Percentiles rank a stretch among this genome's conserved stretches.
These are phyloP conservation scores for Piper longum DNA, from an alignment of 164 flowering plant species.

Conservation along the genomic window DNA sequence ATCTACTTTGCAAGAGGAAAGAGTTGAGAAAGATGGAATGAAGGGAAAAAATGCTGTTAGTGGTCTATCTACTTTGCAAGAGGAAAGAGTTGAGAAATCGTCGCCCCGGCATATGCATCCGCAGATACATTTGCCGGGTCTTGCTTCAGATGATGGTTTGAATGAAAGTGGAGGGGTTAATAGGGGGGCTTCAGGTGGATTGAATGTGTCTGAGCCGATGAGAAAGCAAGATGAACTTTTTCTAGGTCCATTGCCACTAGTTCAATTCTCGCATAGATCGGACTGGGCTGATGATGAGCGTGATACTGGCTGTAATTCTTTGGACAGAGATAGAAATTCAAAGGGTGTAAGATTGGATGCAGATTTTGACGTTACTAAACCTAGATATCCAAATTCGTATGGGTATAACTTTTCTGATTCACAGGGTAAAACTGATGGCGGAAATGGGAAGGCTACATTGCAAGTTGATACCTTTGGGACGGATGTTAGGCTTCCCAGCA, in stretches of 20 bases:
- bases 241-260: constrained; percentile 61
- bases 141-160: constrained; percentile 12
- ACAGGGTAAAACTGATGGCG: constrained; percentile 35
- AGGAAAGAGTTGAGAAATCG: constrained; percentile 18
- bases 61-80: constrained; percentile 21
- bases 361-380: constrained; percentile 63
- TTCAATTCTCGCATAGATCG: constrained; percentile 58
- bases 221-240: constrained; percentile 42
- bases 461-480: constrained; percentile 12
- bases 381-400: constrained; percentile 32
- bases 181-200: constrained; percentile 5
- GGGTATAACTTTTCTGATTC: constrained; percentile 24
- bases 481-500: constrained; percentile 24
- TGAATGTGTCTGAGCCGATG: constrained; percentile 3
- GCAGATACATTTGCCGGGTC: constrained; percentile 21
- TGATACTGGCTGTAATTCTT: constrained; percentile 54
- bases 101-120: constrained; percentile 28
- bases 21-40: constrained; percentile 37
- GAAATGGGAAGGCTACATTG: constrained; percentile 31
- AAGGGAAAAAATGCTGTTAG: constrained; percentile 39
- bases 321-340: constrained; percentile 40
- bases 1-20: too few species aligned
- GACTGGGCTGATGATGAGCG: constrained; percentile 99
- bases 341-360: constrained; percentile 46
- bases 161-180: constrained; percentile 20